Evolutionary conservation across 2,329 filamentous ascomycete species (phyloP).

Genomic region (Stemphylium beticola): DNA sequence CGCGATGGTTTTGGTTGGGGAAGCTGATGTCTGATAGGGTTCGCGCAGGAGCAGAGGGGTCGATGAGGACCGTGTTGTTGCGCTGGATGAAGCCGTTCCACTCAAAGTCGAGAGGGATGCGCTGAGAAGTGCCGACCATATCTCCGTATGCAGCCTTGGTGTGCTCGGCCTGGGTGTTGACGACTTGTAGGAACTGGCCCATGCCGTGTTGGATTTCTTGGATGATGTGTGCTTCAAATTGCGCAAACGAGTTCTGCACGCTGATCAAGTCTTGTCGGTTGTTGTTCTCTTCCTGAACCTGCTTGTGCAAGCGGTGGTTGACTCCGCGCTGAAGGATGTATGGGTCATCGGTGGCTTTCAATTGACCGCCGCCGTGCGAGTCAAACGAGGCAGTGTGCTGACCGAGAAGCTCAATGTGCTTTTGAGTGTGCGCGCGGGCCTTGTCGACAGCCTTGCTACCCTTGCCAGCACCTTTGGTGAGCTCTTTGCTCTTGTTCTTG

Average conservation of each 20-base stretch:
- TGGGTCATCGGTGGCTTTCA: conserved; percentile 78
- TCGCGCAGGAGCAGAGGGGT: conserved; percentile 76
- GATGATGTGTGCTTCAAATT: conserved; percentile 87
- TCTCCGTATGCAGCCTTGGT: conserved; percentile 81
- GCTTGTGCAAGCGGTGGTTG: conserved; percentile 82
- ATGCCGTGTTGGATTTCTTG: conserved; percentile 82
- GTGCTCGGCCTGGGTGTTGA: conserved; percentile 81
- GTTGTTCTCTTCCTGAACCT: conserved; percentile 94
- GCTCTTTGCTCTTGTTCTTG: conserved; percentile 94
- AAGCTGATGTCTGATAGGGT: conserved; percentile 77
- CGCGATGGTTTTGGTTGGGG: conserved; percentile 83
- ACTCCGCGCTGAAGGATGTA: conserved; percentile 86
- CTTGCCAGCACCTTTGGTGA: conserved; percentile 80
- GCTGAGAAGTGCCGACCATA: conserved; percentile 77
- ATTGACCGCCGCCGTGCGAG: conserved; percentile 69
- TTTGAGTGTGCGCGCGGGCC: conserved; percentile 83
- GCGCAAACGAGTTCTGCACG: conserved; percentile 87
- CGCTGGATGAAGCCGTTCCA: conserved; percentile 85
- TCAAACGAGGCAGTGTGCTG: conserved; percentile 84
- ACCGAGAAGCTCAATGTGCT: conserved; percentile 92
- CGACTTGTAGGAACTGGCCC: conserved; percentile 80
- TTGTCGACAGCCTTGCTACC: conserved; percentile 91
- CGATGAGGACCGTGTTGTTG: conserved; percentile 73
- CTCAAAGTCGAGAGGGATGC: conserved; percentile 83
- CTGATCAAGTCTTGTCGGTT: conserved; percentile 88